Base-by-base conservation (phyloP, 108 stramenopile genomes). In the Seminavis robusta region DNA sequence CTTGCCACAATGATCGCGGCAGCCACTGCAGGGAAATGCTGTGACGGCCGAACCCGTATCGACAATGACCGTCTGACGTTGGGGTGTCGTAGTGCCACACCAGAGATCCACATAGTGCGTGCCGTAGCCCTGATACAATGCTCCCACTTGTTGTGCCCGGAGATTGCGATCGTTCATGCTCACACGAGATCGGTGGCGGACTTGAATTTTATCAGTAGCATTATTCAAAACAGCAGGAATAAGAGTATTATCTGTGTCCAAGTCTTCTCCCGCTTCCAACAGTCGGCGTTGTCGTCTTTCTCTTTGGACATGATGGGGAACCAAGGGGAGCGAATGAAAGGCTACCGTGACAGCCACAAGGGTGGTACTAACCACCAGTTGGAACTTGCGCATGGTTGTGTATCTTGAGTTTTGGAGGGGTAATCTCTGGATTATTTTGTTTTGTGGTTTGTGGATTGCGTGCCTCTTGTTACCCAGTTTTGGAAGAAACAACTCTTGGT, bases 31-130 rank as follows among this genome's bases (percentile, higher is more conserved):
- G 8, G 98, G 96, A 69, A 98, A 98, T 45, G 95, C 96, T 13
- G 98, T 98, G 42, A 84, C 79, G 63, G 83, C 81, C 19, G 72
- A 76, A 0, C 96, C 96, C 16, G 98, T 98, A 68, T 97, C 96
- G 53, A 98, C 90, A 64, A 98, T 98, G 47, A 98, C 92, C 9
- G 95, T 95, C 56, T 96, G 95, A 0, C 98, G 78, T 66, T 98
- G 98, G 32, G 95, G 85, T n/a, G n/a, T n/a, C 8, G 98, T 96
- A 6, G 92, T 84, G 13, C 98, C 98, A 3, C 86, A 83, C 86
- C 93, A 98, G 4, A 96, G 61, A 59, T 97, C 94, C 37, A 88
- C 80, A 58, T 95, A 96, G 61, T 98, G 98, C 1, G 98, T 95
- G 52, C 67, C 67, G 36, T 68, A 68, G 4, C 67, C 67, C 34